Conservation (phyloP, 2,329 filamentous ascomycete genomes). For the Arachnopeziza araneosa region DNA sequence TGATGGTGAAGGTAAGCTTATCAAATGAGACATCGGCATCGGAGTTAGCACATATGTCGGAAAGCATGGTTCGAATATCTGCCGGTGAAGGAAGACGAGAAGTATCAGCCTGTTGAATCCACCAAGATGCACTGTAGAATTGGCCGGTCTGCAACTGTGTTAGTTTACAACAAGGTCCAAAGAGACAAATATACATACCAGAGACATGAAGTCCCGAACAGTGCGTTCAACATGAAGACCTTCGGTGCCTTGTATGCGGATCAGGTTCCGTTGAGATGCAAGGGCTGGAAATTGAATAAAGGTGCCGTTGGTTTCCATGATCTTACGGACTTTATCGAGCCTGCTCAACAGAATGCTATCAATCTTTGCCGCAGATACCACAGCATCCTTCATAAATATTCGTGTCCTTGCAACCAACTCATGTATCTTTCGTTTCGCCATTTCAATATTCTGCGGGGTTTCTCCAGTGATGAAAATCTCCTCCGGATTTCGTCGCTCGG, state of each 20-base stretch:
- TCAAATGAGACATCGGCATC: constrained; percentile 94
- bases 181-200: constrained; percentile 51
- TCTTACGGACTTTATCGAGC: constrained; percentile 94
- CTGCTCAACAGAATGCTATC: constrained; percentile 89
- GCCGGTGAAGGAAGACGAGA: constrained; percentile 52
- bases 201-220: constrained; percentile 89
- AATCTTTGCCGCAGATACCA: constrained; percentile 85
- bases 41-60: constrained; percentile 93
- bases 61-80: constrained; percentile 84
- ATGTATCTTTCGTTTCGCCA: constrained; percentile 86
- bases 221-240: constrained; percentile 92
- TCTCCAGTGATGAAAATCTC: constrained; percentile 96
- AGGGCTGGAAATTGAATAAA: constrained; percentile 89
- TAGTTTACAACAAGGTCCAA: constrained; percentile 17
- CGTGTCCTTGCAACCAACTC: constrained; percentile 78
- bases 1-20: constrained; percentile 88
- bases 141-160: constrained; percentile 68
- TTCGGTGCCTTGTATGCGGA: constrained; percentile 89
- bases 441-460: constrained; percentile 72
- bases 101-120: constrained; percentile 73
- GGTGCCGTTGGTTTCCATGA: constrained; percentile 93
- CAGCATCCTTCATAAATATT: constrained; percentile 85
- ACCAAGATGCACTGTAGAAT: constrained; percentile 97
- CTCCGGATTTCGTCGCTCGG: constrained; percentile 73
- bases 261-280: constrained; percentile 75